Evolutionary conservation across 495 filamentous ascomycete species (phyloP).

Genomic region (Talaromyces borbonicus): DNA sequence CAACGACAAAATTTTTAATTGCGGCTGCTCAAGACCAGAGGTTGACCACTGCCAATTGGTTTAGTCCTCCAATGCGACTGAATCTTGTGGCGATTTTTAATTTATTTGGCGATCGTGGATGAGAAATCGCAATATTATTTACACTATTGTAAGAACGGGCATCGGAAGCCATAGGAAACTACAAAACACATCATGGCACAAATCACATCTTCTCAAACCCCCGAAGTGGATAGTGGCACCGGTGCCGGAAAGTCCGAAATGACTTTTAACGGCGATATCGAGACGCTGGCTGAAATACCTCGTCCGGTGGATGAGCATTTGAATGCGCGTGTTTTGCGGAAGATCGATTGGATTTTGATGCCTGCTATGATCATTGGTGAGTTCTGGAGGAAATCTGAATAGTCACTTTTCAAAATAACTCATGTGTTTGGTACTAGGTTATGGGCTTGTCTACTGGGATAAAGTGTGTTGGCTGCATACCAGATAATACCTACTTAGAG

Average conservation of each 20-base stretch:
- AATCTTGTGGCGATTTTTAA: too few species aligned
- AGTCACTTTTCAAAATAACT: not conserved
- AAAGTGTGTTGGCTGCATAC: slow-evolving; percentile 36
- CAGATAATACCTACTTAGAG: slow-evolving; percentile 4
- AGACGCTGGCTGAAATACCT: not conserved
- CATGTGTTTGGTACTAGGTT: slow-evolving; percentile 21
- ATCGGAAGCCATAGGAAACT: not conserved
- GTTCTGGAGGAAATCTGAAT: not conserved
- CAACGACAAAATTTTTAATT: too few species aligned
- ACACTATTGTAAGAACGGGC: too few species aligned
- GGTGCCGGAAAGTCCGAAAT: not conserved
- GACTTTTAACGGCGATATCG: not conserved
- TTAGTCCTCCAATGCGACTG: too few species aligned
- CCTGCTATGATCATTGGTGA: slow-evolving; percentile 59
- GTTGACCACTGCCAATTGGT: too few species aligned
- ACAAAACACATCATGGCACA: not conserved
- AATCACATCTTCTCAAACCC: not conserved
- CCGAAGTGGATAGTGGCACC: not conserved
- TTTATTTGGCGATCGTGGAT: too few species aligned
- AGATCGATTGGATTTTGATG: slow-evolving; percentile 63
- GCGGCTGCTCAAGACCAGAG: too few species aligned
- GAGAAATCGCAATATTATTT: too few species aligned
- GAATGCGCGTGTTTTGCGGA: slow-evolving; percentile 43
- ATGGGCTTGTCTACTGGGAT: slow-evolving; percentile 71
- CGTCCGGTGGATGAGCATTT: not conserved